Conservation (phyloP, 345 rosid genomes). For the Abelmoschus esculentus region DNA sequence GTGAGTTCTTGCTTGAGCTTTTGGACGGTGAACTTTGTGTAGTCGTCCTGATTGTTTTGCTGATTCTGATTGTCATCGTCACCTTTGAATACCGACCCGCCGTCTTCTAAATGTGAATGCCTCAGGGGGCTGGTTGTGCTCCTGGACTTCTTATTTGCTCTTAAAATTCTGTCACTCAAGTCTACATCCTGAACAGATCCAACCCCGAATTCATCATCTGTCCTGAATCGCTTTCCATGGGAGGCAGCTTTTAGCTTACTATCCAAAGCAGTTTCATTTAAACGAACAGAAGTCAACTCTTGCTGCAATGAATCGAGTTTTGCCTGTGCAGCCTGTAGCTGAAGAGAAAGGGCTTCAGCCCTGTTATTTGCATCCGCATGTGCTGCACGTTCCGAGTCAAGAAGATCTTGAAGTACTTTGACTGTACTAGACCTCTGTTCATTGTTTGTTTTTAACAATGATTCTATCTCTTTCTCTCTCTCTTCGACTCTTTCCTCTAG, state of each 20-base stretch:
- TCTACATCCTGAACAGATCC: constrained; percentile 55
- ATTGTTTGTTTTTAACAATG: constrained; percentile 58
- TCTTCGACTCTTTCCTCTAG: constrained; percentile 88
- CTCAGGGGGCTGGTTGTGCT: constrained; percentile 53
- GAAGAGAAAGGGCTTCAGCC: constrained; percentile 76
- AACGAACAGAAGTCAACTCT: constrained; percentile 64
- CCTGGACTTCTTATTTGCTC: constrained; percentile 56
- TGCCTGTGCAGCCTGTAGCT: constrained; percentile 78
- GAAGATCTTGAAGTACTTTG: constrained; percentile 64
- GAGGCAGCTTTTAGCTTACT: constrained; percentile 68
- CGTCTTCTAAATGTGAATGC: constrained; percentile 50
- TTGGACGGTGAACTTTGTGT: constrained; percentile 64
- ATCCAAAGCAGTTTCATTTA: constrained; percentile 82
- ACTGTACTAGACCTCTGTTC: constrained; percentile 77
- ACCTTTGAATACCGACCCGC: constrained; percentile 51
- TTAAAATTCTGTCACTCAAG: constrained; percentile 32
- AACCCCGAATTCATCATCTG: constrained; percentile 59
- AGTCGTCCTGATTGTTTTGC: constrained; percentile 56
- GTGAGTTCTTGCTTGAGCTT: constrained; percentile 86
- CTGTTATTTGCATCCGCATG: constrained; percentile 61
- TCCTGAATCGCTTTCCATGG: constrained; percentile 62
- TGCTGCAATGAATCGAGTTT: constrained; percentile 77
- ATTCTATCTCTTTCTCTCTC: constrained; percentile 92
- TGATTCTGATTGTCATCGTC: constrained; percentile 53
- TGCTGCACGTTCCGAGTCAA: constrained; percentile 79